phyloP scores from a whole-genome alignment of 371 early-diverging fungal genomes.

The Rhizopus arrhizus region DNA sequence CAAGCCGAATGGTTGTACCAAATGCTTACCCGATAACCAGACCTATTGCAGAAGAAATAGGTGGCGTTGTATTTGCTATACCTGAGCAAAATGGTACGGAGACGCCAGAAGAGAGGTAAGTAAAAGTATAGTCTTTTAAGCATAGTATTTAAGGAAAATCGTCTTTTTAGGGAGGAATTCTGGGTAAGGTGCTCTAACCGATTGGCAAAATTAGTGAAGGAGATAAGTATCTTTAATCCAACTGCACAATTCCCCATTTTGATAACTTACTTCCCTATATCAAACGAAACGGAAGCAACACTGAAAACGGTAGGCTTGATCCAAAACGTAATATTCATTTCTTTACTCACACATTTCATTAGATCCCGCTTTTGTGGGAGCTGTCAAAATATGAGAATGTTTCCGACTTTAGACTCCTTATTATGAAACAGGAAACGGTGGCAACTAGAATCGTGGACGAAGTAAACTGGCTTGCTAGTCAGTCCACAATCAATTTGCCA shows the following conservation, averaged over 20 bases:
- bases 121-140: neutral
- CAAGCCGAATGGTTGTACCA: slow-evolving; percentile 22
- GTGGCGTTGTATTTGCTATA: slow-evolving; percentile 37
- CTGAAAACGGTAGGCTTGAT: slow-evolving; percentile 26
- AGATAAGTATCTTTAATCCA: slow-evolving; percentile 24
- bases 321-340: neutral
- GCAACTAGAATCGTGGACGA: slow-evolving; percentile 28
- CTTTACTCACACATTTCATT: neutral
- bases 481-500: neutral
- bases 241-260: slow-evolving; percentile 27
- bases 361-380: slow-evolving; percentile 31
- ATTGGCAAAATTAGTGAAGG: slow-evolving; percentile 17
- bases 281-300: slow-evolving; percentile 1
- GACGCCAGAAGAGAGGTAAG: slow-evolving; percentile 11
- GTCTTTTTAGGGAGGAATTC: slow-evolving; percentile 8
- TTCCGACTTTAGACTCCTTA: slow-evolving; percentile 33
- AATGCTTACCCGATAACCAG: slow-evolving; percentile 10
- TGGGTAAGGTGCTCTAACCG: slow-evolving; percentile 32
- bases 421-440: slow-evolving; percentile 41
- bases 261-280: slow-evolving; percentile 39
- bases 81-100: slow-evolving; percentile 25
- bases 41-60: slow-evolving; percentile 29
- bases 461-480: slow-evolving; percentile 33
- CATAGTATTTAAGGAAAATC: neutral
- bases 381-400: slow-evolving; percentile 17